These are phyloP conservation scores for Colletotrichum tanaceti DNA, from an alignment of 2,329 filamentous ascomycete species.

Conservation along the genomic window DNA sequence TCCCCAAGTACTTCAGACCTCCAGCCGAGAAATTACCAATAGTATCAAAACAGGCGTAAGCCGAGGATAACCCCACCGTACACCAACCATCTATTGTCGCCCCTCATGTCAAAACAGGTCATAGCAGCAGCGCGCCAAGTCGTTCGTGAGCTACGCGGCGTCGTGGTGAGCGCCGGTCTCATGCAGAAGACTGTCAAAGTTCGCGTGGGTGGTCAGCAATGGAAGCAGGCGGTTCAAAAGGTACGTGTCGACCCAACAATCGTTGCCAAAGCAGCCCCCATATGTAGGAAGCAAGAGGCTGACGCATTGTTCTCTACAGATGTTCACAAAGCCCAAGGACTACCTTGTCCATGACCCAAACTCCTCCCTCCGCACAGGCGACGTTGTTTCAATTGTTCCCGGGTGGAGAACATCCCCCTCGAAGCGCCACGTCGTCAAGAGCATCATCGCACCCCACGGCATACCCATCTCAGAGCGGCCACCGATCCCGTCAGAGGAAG, in stretches of 20 bases:
- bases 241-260: constrained; percentile 11
- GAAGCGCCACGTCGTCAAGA: constrained; percentile 79
- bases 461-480: constrained; percentile 72
- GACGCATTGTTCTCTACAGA: constrained; percentile 53
- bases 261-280: background rate
- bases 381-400: constrained; percentile 77
- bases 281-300: background rate
- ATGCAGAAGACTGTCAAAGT: constrained; percentile 86
- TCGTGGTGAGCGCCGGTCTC: constrained; percentile 81
- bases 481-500: constrained; percentile 72
- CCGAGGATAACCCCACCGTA: no score
- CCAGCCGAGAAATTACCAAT: background rate
- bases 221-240: constrained; percentile 62
- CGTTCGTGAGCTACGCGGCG: constrained; percentile 68
- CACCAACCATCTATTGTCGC: background rate
- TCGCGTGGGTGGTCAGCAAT: constrained; percentile 75
- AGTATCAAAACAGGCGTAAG: background rate
- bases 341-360: constrained; percentile 84
- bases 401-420: constrained; percentile 73
- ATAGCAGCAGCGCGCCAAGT: constrained; percentile 55
- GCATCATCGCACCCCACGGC: constrained; percentile 78
- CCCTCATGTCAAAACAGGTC: constrained; percentile 52
- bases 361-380: constrained; percentile 77
- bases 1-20: background rate
- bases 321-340: constrained; percentile 72